Percentiles rank a stretch among this genome's conserved stretches.
phyloP scores from a whole-genome alignment of 495 filamentous ascomycete species.

The Jackrogersella minutella region DNA sequence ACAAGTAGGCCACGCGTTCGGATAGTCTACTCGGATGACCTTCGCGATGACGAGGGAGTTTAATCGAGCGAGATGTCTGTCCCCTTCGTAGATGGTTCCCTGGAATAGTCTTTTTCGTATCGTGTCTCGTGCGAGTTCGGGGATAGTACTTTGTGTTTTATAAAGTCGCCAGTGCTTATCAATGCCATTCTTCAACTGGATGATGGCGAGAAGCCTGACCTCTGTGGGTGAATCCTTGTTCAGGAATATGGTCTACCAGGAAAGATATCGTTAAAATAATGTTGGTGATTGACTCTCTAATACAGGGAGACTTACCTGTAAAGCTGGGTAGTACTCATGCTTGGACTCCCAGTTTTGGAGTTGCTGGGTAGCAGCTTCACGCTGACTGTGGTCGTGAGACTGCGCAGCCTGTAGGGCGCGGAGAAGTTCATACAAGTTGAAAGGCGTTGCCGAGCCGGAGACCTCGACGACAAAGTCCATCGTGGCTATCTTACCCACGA shows the following conservation, averaged over 20 bases:
- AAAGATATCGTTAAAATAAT: slow-evolving; percentile 23
- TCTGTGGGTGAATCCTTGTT: slow-evolving; percentile 76
- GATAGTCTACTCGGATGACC: slow-evolving; percentile 87
- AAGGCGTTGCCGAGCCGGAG: slow-evolving; percentile 61
- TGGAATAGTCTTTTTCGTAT: slow-evolving; percentile 78
- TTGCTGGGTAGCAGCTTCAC: slow-evolving; percentile 82
- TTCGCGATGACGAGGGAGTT: slow-evolving; percentile 89
- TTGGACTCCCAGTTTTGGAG: slow-evolving; percentile 84
- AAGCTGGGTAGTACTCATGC: slow-evolving; percentile 74
- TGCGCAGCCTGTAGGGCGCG: slow-evolving; percentile 74
- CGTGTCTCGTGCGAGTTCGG: slow-evolving; percentile 72
- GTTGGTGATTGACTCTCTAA: neutral
- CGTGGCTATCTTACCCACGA: slow-evolving; percentile 8
- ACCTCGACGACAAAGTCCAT: slow-evolving; percentile 66
- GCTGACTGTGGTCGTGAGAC: slow-evolving; percentile 75
- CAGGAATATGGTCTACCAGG: slow-evolving; percentile 74
- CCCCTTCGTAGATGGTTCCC: slow-evolving; percentile 75
- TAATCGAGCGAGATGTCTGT: slow-evolving; percentile 76
- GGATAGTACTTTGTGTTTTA: slow-evolving; percentile 72
- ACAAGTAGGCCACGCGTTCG: slow-evolving; percentile 77
- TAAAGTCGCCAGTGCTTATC: slow-evolving; percentile 88
- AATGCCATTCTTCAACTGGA: slow-evolving; percentile 94
- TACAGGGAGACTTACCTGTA: slow-evolving; percentile 67
- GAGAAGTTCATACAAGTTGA: slow-evolving; percentile 71
- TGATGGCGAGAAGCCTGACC: slow-evolving; percentile 86